Conservation (phyloP, 2,329 filamentous ascomycete genomes). For the Botrytis pseudocinerea region DNA sequence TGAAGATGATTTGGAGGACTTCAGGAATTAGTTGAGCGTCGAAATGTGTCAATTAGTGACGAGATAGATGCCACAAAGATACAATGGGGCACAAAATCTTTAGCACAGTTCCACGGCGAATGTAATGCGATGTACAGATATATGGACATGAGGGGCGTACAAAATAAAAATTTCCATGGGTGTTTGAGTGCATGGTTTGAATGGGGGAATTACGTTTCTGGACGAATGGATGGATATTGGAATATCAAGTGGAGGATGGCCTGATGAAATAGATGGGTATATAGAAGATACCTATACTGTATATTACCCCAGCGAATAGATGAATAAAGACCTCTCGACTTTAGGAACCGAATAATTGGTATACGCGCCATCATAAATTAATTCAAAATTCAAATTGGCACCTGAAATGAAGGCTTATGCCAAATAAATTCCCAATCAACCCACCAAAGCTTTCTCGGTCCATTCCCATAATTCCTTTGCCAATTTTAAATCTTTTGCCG, state of each 20-base stretch:
- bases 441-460: neutral
- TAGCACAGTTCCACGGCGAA: neutral
- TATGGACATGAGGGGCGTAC: constrained; percentile 6
- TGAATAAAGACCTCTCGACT: constrained; percentile 24
- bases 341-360: neutral
- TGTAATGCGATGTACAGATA: constrained; percentile 1
- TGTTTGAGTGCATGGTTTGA: constrained; percentile 8
- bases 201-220: neutral
- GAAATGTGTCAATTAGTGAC: neutral
- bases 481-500: neutral
- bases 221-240: neutral
- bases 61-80: neutral
- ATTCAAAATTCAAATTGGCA: neutral
- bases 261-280: neutral
- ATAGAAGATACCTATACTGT: constrained; percentile 25
- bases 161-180: constrained; percentile 14
- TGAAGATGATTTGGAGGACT: neutral
- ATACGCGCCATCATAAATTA: neutral
- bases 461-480: neutral
- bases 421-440: neutral
- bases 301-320: constrained; percentile 27
- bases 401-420: neutral
- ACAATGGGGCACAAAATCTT: neutral
- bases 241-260: neutral
- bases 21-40: neutral